Evolutionary conservation across 108 stramenopile genomes (phyloP).

Genomic region (Skeletonema marinoi): DNA sequence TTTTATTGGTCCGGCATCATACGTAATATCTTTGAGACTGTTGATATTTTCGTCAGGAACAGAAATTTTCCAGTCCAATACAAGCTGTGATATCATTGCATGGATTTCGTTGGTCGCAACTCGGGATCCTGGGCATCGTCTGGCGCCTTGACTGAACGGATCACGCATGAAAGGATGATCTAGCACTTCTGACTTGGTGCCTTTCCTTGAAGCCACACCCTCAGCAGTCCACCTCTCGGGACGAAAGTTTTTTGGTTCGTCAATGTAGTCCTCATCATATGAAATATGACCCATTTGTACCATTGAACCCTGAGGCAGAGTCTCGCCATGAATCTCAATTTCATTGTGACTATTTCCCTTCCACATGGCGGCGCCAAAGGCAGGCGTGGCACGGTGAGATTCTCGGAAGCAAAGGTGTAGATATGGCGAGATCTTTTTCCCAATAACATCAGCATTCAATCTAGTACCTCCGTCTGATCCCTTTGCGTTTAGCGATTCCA

Average conservation of each 20-base stretch:
- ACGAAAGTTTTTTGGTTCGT: conserved; percentile 32
- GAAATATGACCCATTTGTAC: conserved; percentile 10
- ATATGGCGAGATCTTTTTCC: conserved; percentile 20
- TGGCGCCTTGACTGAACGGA: conserved; percentile 46
- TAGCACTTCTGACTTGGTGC: conserved; percentile 21
- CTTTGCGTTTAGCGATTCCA: conserved; percentile 4
- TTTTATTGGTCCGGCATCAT: conserved; percentile 18
- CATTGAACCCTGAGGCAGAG: conserved; percentile 28
- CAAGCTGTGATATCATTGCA: conserved; percentile 24
- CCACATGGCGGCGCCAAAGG: conserved; percentile 4
- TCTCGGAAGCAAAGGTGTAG: conserved; percentile 43
- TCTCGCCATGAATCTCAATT: conserved; percentile 34
- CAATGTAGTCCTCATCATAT: conserved; percentile 33
- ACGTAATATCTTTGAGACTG: conserved; percentile 2
- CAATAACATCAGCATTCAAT: conserved; percentile 15
- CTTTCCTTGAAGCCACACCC: conserved; percentile 31
- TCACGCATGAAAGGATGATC: conserved; percentile 40
- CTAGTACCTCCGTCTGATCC: conserved; percentile 10
- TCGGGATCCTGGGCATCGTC: conserved; percentile 41
- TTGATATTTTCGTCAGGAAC: conserved; percentile 3
- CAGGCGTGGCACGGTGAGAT: conserved; percentile 38
- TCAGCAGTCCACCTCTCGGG: conserved; percentile 42
- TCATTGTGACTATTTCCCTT: conserved; percentile 13
- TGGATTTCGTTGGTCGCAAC: conserved; percentile 33
- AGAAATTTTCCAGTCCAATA: conserved; percentile 40